phyloP scores from a whole-genome alignment of 1,284 basidiomycete genomes.

The Naganishia liquefaciens region DNA sequence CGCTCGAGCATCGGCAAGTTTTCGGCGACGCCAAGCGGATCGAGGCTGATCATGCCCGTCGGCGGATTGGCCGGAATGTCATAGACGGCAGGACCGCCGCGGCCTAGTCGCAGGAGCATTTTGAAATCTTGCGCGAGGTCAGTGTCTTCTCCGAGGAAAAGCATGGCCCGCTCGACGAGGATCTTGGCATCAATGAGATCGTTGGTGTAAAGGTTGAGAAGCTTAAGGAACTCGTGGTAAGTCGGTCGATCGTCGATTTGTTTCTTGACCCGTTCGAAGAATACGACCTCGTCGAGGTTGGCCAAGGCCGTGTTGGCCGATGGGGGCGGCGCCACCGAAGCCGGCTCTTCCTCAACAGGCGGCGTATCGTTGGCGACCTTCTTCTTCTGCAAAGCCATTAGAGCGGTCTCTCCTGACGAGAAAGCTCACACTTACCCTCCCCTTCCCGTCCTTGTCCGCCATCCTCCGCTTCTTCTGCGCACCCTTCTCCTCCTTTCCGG shows the following conservation, averaged over 20 bases:
- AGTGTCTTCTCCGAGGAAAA: slow-evolving; percentile 70
- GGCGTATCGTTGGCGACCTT: slow-evolving; percentile 32
- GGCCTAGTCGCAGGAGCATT: slow-evolving; percentile 73
- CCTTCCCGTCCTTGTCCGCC: slow-evolving; percentile 33
- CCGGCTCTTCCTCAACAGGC: slow-evolving; percentile 16
- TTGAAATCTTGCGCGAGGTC: slow-evolving; percentile 86
- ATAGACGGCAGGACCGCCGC: slow-evolving; percentile 65
- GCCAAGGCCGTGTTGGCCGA: slow-evolving; percentile 50
- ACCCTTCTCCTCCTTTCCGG: slow-evolving; percentile 24
- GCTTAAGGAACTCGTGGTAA: slow-evolving; percentile 94
- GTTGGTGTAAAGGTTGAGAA: slow-evolving; percentile 92
- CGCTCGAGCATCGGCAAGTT: slow-evolving; percentile 64
- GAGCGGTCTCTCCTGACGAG: neutral
- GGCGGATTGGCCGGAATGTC: slow-evolving; percentile 73
- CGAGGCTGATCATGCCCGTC: slow-evolving; percentile 56
- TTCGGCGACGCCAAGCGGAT: slow-evolving; percentile 56
- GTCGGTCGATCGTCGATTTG: slow-evolving; percentile 78
- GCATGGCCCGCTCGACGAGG: slow-evolving; percentile 74
- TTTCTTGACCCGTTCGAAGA: slow-evolving; percentile 91
- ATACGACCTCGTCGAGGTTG: slow-evolving; percentile 80
- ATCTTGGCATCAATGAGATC: slow-evolving; percentile 85
- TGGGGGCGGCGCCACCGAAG: slow-evolving; percentile 11
- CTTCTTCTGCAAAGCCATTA: slow-evolving; percentile 23
- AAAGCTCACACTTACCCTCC: slow-evolving; percentile 27
- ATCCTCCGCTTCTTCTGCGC: slow-evolving; percentile 33